phyloP scores from a whole-genome alignment of 1,139 yeast genomes.

The Entelexis paramagnoliae region DNA sequence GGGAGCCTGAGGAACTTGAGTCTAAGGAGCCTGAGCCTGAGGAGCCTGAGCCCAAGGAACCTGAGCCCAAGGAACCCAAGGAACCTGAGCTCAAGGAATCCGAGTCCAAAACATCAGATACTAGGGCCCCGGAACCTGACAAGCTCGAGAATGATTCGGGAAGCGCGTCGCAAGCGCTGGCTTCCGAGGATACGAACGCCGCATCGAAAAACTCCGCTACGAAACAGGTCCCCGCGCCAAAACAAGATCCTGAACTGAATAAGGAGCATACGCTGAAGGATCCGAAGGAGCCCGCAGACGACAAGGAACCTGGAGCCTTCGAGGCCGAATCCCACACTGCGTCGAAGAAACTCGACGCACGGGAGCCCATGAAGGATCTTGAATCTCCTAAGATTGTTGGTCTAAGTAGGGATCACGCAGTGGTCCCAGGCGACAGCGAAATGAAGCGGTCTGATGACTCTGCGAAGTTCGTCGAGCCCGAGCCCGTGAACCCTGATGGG shows the following conservation, averaged over 20 bases:
- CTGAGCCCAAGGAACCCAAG: too few relatives aligned
- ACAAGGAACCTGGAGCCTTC: neutral
- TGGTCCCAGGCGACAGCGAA: too few relatives aligned
- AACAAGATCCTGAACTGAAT: neutral
- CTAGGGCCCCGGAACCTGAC: too few relatives aligned
- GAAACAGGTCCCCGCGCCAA: neutral
- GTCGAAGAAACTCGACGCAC: neutral
- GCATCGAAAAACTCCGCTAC: conserved; percentile 4
- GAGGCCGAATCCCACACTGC: neutral
- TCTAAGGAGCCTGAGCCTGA: neutral
- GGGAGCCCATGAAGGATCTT: neutral
- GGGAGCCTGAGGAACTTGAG: neutral
- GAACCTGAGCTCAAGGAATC: too few relatives aligned
- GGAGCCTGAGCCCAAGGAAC: too few relatives aligned
- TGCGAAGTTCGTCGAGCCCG: neutral
- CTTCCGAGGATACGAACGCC: neutral
- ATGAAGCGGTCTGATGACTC: too few relatives aligned
- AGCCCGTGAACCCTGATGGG: neutral
- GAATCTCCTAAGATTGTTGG: too few relatives aligned
- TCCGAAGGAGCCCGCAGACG: neutral
- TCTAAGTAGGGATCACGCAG: too few relatives aligned
- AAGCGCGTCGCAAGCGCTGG: too few relatives aligned
- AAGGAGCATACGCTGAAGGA: neutral
- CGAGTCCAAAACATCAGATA: too few relatives aligned
- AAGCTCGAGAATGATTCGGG: too few relatives aligned